Conservation (phyloP, 2,329 filamentous ascomycete species). For the Trichoderma sp. region DNA sequence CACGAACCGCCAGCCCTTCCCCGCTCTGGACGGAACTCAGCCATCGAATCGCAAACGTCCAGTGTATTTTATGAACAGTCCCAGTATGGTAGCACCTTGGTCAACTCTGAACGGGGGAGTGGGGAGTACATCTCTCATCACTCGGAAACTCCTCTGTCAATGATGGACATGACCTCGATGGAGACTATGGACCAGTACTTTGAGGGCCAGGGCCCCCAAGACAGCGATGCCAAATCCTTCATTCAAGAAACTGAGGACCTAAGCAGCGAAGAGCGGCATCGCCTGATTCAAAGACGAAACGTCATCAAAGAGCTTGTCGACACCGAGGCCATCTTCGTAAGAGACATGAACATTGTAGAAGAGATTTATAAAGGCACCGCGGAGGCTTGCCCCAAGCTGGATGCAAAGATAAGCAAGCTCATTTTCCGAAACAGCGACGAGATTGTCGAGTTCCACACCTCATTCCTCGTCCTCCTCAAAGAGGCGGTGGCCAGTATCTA, state of each 20-base stretch:
- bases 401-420: conserved; percentile 78
- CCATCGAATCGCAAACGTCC: conserved; percentile 42
- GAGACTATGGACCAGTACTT: conserved; percentile 42
- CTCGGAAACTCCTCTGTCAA: conserved; percentile 45
- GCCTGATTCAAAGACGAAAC: conserved; percentile 76
- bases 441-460: conserved; percentile 80
- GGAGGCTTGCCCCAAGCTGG: conserved; percentile 74
- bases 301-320: conserved; percentile 90
- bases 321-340: conserved; percentile 85
- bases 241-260: conserved; percentile 40
- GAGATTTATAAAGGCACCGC: conserved; percentile 97
- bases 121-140: conserved; percentile 44
- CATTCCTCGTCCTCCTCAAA: conserved; percentile 77
- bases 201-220: conserved; percentile 36
- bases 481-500: conserved; percentile 78
- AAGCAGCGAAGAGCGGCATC: conserved; percentile 59
- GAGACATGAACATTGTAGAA: conserved; percentile 95
- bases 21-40: conserved; percentile 33
- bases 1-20: conserved; percentile 53
- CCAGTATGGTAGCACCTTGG: conserved; percentile 40
- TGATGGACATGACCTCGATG: conserved; percentile 45
- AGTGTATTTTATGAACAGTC: conserved; percentile 40
- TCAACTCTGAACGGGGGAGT: conserved; percentile 45
- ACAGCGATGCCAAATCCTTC: conserved; percentile 37
- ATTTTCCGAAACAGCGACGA: conserved; percentile 93